phyloP scores from a whole-genome alignment of 2,329 filamentous ascomycete genomes.

The Penicillium digitatum region DNA sequence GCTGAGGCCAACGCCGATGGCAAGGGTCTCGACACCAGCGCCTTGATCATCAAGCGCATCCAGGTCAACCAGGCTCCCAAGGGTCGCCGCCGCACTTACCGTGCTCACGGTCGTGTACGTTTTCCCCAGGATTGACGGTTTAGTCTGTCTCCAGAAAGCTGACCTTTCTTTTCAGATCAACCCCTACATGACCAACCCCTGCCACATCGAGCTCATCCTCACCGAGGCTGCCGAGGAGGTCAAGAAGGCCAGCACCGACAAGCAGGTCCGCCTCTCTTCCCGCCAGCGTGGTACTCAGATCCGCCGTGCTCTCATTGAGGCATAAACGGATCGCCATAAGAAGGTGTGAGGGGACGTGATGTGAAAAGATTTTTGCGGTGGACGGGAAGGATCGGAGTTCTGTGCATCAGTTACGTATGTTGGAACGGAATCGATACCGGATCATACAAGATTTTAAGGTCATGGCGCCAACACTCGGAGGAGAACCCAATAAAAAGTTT shows the following conservation, averaged over 20 bases:
- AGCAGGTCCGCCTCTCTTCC: constrained; percentile 71
- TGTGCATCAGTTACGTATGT: constrained; percentile 27
- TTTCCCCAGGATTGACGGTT: constrained; percentile 11
- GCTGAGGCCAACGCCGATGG: constrained; percentile 94
- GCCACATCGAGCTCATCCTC: constrained; percentile 99
- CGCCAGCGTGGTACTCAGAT: constrained; percentile 78
- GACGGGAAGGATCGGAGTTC: constrained; percentile 38
- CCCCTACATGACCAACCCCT: constrained; percentile 99
- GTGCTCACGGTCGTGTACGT: constrained; percentile 99
- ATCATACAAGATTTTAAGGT: constrained; percentile 29
- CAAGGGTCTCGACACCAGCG: constrained; percentile 95
- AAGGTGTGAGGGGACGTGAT: constrained; percentile 26
- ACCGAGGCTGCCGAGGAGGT: constrained; percentile 96
- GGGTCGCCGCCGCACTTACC: constrained; percentile 98
- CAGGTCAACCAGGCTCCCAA: constrained; percentile 99
- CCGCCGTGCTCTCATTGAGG: constrained; percentile 59
- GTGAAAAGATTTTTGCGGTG: constrained; percentile 29
- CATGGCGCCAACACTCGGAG: constrained; percentile 25
- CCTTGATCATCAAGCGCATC: constrained; percentile 99
- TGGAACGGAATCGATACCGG: constrained; percentile 29
- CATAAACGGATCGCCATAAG: constrained; percentile 41
- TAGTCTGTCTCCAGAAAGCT: not conserved
- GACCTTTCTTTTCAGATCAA: constrained; percentile 68
- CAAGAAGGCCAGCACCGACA: constrained; percentile 69
- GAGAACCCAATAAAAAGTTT: constrained; percentile 31